Evolutionary conservation across 2,329 filamentous ascomycete genomes (phyloP), one percentile per base, ranked within the genome.

Genomic region (Geosmithia putterillii): DNA sequence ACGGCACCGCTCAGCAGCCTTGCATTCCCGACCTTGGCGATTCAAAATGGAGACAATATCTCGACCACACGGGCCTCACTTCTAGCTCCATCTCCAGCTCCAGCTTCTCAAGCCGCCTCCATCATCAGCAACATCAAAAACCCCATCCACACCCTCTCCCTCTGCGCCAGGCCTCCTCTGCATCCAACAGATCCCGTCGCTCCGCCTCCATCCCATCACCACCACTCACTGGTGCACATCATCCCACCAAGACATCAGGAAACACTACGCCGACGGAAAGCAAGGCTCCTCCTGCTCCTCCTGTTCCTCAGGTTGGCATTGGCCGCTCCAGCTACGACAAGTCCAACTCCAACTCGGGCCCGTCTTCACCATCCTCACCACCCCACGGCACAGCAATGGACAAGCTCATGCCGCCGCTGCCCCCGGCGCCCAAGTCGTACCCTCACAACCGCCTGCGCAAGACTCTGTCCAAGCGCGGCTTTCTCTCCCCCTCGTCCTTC

Each of bases 401-500:
- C 10, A 32, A 14, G 15, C 28, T 14, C 4, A 32, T 14, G 38
- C 22, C 12, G n/a, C 17, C 41, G 9, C 18, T 19, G 21, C 25
- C 41, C 5, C n/a, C 42, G 9, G 15, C 23, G 3, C 25, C 41
- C 2, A 12, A 12, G 18, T 23, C 20, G n/a, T 9, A 28, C 1
- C 7, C 41, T n/a, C 42, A 32, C 15, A 21, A 25, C 19, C 43
- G 44, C 18, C 39, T 39, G 7, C 10, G 43, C 8, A 47, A 42
- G 42, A 42, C 44, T n/a, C 19, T 39, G 14, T 41, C 42, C 9
- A 45, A 45, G 21, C 41, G 43, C 15, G 42, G 63, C 43, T 32
- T 32, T 12, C 64, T 66, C 21, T 70, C 70, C 52, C 70, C 67
- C 3, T 67, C 67, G 1, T 63, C 70, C n/a, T 58, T 58, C 36